Conservation (phyloP, 2,329 filamentous ascomycete species). For the Epicoccum nigrum region DNA sequence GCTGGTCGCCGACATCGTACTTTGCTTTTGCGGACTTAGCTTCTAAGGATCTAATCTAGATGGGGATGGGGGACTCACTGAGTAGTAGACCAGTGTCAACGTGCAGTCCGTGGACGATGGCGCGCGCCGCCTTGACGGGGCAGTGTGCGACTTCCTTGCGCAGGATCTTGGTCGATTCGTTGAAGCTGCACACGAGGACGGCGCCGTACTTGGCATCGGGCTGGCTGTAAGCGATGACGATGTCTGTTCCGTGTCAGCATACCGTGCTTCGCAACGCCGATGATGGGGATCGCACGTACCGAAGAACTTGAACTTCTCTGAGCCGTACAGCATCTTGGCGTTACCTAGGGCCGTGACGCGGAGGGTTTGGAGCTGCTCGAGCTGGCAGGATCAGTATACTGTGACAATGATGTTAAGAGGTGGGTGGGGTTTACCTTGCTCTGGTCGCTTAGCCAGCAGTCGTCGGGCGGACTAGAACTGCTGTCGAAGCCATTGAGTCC, state of each 20-base stretch:
- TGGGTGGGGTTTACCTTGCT: not conserved
- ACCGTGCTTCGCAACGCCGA: not conserved
- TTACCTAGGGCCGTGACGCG: constrained; percentile 24
- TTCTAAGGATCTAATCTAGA: not conserved
- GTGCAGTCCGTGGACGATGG: constrained; percentile 27
- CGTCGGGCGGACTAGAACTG: not conserved
- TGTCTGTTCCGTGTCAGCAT: constrained; percentile 14
- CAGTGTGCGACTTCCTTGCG: constrained; percentile 73
- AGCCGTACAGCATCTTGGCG: constrained; percentile 38
- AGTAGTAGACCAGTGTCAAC: constrained; percentile 31
- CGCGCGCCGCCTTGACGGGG: constrained; percentile 64
- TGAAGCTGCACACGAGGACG: constrained; percentile 90
- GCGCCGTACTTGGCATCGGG: constrained; percentile 72
- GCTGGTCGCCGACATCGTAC: constrained; percentile 22
- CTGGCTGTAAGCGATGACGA: constrained; percentile 21
- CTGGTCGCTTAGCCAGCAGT: constrained; percentile 7
- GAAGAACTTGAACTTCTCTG: constrained; percentile 32
- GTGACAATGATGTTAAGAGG: too few relatives aligned
- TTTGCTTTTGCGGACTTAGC: constrained; percentile 21
- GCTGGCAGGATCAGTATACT: not conserved
- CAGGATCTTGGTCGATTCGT: constrained; percentile 75
- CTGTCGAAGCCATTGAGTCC: not conserved
- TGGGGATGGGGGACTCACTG: constrained; percentile 17
- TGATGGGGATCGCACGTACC: constrained; percentile 12
- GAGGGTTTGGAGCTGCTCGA: constrained; percentile 7